Conservation (phyloP, 108 stramenopile species). For the Pseudonitzschia multiseries region DNA sequence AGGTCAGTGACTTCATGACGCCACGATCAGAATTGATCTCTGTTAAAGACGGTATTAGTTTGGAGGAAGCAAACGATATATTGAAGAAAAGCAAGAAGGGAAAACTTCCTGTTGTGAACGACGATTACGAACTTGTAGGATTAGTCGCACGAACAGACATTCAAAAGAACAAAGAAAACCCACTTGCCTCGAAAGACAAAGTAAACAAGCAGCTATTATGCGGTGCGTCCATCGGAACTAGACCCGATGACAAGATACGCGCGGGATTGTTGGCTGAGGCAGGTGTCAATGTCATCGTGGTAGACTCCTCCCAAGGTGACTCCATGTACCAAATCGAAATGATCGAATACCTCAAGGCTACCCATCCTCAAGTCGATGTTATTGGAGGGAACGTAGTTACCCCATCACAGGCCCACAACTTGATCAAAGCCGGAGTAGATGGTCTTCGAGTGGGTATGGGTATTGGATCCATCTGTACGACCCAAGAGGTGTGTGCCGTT, state of each 20-base stretch:
- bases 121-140: slow-evolving; percentile 93
- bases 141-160: slow-evolving; percentile 98
- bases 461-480: slow-evolving; percentile 99
- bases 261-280: slow-evolving; percentile 88
- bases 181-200: slow-evolving; percentile 91
- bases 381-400: slow-evolving; percentile 99
- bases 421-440: slow-evolving; percentile 99
- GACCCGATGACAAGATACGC: slow-evolving; percentile 95
- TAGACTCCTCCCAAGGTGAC: slow-evolving; percentile 99
- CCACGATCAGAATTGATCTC: slow-evolving; percentile 78
- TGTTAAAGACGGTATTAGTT: slow-evolving; percentile 89
- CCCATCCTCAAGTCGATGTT: slow-evolving; percentile 88
- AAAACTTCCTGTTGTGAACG: slow-evolving; percentile 98
- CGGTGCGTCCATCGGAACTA: slow-evolving; percentile 98
- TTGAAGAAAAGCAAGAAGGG: slow-evolving; percentile 97
- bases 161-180: slow-evolving; percentile 97
- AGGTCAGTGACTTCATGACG: slow-evolving; percentile 93
- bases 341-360: slow-evolving; percentile 87
- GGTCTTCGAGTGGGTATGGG: slow-evolving; percentile 99
- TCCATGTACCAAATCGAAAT: slow-evolving; percentile 99
- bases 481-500: slow-evolving; percentile 99
- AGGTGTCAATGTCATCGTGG: slow-evolving; percentile 98
- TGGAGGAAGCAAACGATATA: slow-evolving; percentile 95
- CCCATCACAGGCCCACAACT: slow-evolving; percentile 91
- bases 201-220: slow-evolving; percentile 94